These are phyloP conservation scores for Prunus kanzakura DNA, from an alignment of 306 rosid species.

Conservation along the genomic window DNA sequence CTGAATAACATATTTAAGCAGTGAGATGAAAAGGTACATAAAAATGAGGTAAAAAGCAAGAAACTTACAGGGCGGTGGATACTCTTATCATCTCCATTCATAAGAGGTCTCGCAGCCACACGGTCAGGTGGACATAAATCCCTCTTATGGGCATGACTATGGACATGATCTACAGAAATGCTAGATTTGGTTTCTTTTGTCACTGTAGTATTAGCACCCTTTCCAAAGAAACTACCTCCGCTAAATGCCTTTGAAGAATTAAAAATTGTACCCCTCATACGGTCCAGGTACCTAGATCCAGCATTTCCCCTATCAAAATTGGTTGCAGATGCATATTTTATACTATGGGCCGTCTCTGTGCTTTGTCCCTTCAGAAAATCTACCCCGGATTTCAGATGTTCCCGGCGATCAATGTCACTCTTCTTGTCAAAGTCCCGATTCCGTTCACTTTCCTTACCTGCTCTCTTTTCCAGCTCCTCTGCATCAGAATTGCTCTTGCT, in stretches of 20 bases:
- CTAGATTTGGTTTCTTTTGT: slow-evolving; percentile 65
- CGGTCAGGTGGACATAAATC: slow-evolving; percentile 63
- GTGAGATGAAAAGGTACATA: background rate
- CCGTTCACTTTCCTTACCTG: slow-evolving; percentile 73
- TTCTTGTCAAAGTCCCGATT: slow-evolving; percentile 73
- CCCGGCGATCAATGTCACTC: slow-evolving; percentile 61
- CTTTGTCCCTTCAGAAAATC: slow-evolving; percentile 55
- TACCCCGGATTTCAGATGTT: slow-evolving; percentile 55
- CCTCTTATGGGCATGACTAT: slow-evolving; percentile 50
- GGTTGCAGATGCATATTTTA: slow-evolving; percentile 44
- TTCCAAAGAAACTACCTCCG: slow-evolving; percentile 73
- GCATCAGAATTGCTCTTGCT: slow-evolving; percentile 97
- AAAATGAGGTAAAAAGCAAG: slow-evolving; percentile 19
- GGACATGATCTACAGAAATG: slow-evolving; percentile 63
- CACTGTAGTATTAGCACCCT: slow-evolving; percentile 46
- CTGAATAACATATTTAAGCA: slow-evolving; percentile 1
- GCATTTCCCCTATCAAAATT: slow-evolving; percentile 57
- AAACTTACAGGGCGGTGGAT: slow-evolving; percentile 68
- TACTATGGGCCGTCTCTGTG: slow-evolving; percentile 48
- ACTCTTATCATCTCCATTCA: slow-evolving; percentile 65
- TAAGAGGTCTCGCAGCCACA: slow-evolving; percentile 47
- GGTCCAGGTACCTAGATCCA: slow-evolving; percentile 87
- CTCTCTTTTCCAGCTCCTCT: slow-evolving; percentile 83
- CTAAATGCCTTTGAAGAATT: slow-evolving; percentile 91
- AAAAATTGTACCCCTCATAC: slow-evolving; percentile 85